Evolutionary conservation across 768 basidiomycete genomes (phyloP), one percentile per base, ranked within the genome.

Genomic region (Hypsizygus marmoreus): DNA sequence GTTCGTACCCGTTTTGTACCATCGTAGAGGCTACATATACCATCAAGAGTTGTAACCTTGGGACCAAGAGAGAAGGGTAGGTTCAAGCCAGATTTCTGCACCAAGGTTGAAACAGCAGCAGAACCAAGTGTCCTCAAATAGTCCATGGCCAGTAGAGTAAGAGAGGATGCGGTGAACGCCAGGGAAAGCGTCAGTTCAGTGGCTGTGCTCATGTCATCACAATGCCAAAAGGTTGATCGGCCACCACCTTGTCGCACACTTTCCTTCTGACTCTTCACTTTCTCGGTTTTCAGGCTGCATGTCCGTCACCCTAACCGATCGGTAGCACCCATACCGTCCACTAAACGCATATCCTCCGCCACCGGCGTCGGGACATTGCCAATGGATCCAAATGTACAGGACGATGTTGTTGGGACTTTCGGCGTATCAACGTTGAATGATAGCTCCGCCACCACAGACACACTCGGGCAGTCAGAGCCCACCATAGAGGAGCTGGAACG

Each of bases 1-100:
- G 40, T 38, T 37, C 60, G 24, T 64, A 95, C 95, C 70, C 89
- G 79, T 72, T 93, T 97, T 19, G 82, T 87, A 23, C 81, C 97
- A 54, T 95, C 91, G 58, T 92, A 87, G 6, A 97, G 71, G 22
- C 75, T 84, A 82, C 93, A 99, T 26, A 94, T 81, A 1, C 81
- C 79, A 46, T 81, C 90, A 45, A 82, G 75, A 16, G 82, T 77
- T 4, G 76, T 63, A 36, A 91, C 79, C 53, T 88, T 88, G 22
- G 75, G 60, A 26, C 93, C 94, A 4, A 97, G 77, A 3, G 84
- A 79, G 60, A 95, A 97, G 0, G 95, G 94, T 17, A 95, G 74
- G 53, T 87, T 88, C 11, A 97, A 76, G 19, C 94, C 94, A 6
- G 94, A 94, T 59, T 94, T 95, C 58, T 91, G 88, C 2, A 97